Evolutionary conservation across 192 early-diverging fungal species (phyloP), one percentile per base, ranked within the genome.

Genomic region (Coemansia sp.): DNA sequence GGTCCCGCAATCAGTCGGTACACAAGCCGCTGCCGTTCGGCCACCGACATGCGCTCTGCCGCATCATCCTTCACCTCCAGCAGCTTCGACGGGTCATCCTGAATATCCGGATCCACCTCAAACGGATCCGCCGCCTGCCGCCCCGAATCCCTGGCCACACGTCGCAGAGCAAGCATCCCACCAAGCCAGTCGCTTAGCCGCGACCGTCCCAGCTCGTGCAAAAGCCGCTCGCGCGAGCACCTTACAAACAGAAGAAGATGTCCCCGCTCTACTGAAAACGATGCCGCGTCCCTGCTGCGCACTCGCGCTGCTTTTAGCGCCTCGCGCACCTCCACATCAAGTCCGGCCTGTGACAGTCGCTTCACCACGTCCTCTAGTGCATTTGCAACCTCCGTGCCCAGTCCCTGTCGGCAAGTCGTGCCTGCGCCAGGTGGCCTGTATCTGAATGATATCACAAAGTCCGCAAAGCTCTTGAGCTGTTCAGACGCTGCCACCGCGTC

Each of bases 161-260:
- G 68, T 57, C 71, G 68, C 62, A 84, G 59, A 42, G 61, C 49
- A 38, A 83, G 83, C 70, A 92, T 87, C 41, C 92, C 92, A 13
- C 82, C 70, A 15, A 93, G 65, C 83, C 89, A 91, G 75, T 93
- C 92, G n/a, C 89, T 81, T n/a, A 88, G 73, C 63, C 90, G 89
- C 75, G 54, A 58, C 48, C 75, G 62, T 21, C 67, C 67, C 56
- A 75, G 66, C 63, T 87, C 84, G 32, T 79, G 77, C 67, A 86
- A 79, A 16, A 88, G 70, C 54, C 81, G 70, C 9, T 59, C 53
- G 71, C 81, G 81, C n/a, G 88, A 84, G 67, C 92, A 92, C 56
- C 82, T 69, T 9, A 93, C 85, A 68, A 93, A 87, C 49, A 93
- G 54, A 37, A 92, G 84, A 32, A 93, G 60, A 48, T 72, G 75